Evolutionary conservation across 257 asterid species (phyloP).

Genomic region (Striga asiatica): DNA sequence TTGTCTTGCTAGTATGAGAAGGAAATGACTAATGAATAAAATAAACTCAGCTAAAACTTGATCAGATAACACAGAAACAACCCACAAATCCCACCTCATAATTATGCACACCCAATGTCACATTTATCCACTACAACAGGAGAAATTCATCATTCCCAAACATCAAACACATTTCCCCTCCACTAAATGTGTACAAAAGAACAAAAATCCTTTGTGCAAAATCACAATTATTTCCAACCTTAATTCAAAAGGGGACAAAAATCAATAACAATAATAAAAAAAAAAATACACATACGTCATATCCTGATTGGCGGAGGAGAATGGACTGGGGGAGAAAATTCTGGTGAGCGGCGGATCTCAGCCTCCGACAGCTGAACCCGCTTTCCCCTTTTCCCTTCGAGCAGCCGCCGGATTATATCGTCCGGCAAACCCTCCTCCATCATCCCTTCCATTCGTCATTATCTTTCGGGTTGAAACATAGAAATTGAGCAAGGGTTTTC

Average conservation of each 20-base stretch:
- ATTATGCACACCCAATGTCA: not conserved
- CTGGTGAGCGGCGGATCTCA: slow-evolving; percentile 92
- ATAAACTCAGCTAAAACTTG: no score
- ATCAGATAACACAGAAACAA: no score
- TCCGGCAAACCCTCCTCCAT: slow-evolving; percentile 77
- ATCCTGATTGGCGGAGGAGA: slow-evolving; percentile 68
- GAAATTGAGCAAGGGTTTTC: no score
- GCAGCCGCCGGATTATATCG: slow-evolving; percentile 60
- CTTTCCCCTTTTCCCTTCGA: slow-evolving; percentile 85
- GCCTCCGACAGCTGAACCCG: slow-evolving; percentile 91
- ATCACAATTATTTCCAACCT: not conserved
- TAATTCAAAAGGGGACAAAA: not conserved
- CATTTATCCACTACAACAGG: not conserved
- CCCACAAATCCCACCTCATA: not conserved
- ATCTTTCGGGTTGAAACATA: no score
- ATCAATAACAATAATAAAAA: no score
- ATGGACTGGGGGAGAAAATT: slow-evolving; percentile 64
- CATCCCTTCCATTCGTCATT: slow-evolving; percentile 80
- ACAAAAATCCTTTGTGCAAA: not conserved
- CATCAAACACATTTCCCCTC: slow-evolving; percentile 4
- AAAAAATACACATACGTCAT: slow-evolving; percentile 38
- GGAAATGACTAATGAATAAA: no score
- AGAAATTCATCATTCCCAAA: not conserved
- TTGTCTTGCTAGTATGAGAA: no score
- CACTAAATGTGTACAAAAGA: no score